Percentiles rank a stretch among this genome's conserved stretches.
phyloP scores from a whole-genome alignment of 306 rosid species.

The Dicorynia guianensis region DNA sequence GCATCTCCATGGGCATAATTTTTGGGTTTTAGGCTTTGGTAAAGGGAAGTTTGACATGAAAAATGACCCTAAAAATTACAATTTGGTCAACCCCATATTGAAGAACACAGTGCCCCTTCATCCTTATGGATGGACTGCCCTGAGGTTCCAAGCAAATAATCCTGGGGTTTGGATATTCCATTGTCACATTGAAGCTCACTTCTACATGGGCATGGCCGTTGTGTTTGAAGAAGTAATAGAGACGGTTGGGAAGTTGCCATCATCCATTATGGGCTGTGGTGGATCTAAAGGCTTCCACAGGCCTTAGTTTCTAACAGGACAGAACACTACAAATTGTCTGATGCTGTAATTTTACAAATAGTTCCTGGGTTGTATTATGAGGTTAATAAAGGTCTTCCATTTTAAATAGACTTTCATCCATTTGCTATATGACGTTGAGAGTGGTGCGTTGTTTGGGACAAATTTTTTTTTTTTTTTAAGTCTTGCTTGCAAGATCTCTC shows the following conservation, averaged over 20 bases:
- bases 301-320: not conserved
- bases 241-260: constrained; percentile 8
- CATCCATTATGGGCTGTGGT: constrained; percentile 32
- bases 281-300: not conserved
- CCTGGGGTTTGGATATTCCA: constrained; percentile 37
- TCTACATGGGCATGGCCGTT: constrained; percentile 31
- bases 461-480: too few relatives aligned
- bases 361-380: too few relatives aligned
- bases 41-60: constrained; percentile 1
- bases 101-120: constrained; percentile 31
- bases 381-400: too few relatives aligned
- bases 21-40: constrained; percentile 35
- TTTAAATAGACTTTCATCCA: too few relatives aligned
- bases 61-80: constrained; percentile 15
- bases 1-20: constrained; percentile 40
- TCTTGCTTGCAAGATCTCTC: too few relatives aligned
- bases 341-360: too few relatives aligned
- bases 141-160: constrained; percentile 32
- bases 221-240: constrained; percentile 31
- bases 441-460: too few relatives aligned
- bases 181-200: constrained; percentile 41
- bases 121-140: constrained; percentile 42
- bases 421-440: too few relatives aligned
- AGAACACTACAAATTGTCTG: too few relatives aligned
- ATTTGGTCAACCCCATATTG: constrained; percentile 26